These are phyloP conservation scores for Scheffersomyces segobiensis DNA, from an alignment of 1,139 yeast genomes.

Conservation along the genomic window DNA sequence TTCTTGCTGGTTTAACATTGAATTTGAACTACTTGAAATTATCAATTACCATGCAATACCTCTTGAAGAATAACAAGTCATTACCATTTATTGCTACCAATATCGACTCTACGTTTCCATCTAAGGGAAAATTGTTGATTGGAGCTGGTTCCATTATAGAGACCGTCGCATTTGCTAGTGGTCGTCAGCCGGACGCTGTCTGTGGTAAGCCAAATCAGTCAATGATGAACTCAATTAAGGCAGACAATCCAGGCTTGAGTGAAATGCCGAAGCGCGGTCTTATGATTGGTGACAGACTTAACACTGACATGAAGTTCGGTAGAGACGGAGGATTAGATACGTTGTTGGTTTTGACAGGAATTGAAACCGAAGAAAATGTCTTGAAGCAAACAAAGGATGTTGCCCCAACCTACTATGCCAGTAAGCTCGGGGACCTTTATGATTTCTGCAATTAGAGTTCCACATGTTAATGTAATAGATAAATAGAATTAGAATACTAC, in stretches of 20 bases:
- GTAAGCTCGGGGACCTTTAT: constrained; percentile 72
- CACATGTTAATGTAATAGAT: not conserved
- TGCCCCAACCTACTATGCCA: constrained; percentile 70
- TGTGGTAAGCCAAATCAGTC: constrained; percentile 91
- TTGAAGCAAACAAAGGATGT: constrained; percentile 38
- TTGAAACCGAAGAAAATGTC: constrained; percentile 70
- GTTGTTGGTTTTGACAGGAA: constrained; percentile 84
- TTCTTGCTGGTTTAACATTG: constrained; percentile 82
- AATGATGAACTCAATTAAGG: constrained; percentile 88
- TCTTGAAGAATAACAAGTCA: constrained; percentile 57
- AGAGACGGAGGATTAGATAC: constrained; percentile 82
- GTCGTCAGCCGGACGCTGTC: constrained; percentile 62
- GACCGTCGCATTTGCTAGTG: constrained; percentile 72
- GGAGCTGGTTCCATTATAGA: constrained; percentile 96
- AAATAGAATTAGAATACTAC: not conserved
- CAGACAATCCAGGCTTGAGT: constrained; percentile 50
- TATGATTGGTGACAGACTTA: constrained; percentile 94
- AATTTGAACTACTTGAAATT: constrained; percentile 78
- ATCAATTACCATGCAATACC: constrained; percentile 79
- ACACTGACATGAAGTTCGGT: constrained; percentile 94
- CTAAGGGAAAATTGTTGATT: constrained; percentile 79
- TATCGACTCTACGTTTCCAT: constrained; percentile 91
- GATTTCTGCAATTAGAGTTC: constrained; percentile 36
- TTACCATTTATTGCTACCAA: constrained; percentile 91
- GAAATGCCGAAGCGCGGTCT: constrained; percentile 66